Evolutionary conservation across 1,284 basidiomycete species (phyloP).

Genomic region (Gomphus bonarii): DNA sequence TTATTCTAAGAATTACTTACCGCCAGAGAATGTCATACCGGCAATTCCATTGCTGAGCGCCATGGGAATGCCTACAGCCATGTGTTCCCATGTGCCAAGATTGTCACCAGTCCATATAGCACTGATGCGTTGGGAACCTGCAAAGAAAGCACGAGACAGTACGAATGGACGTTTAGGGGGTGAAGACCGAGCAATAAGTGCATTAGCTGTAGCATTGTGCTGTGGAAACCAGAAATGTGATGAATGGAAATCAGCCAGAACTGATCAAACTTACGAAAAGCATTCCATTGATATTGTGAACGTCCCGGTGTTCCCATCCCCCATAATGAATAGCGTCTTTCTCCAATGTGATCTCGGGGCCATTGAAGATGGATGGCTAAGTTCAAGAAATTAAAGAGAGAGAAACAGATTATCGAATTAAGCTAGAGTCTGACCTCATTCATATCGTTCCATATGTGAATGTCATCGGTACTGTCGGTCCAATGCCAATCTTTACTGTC

Average conservation of each 20-base stretch:
- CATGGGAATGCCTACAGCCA: conserved; percentile 92
- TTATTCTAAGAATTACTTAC: conserved; percentile 34
- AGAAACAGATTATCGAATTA: background rate
- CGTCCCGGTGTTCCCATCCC: conserved; percentile 96
- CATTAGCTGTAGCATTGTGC: conserved; percentile 84
- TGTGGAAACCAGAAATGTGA: conserved; percentile 21
- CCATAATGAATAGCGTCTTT: conserved; percentile 87
- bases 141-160: conserved; percentile 89
- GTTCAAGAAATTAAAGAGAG: conserved; percentile 9
- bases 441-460: conserved; percentile 99
- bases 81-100: conserved; percentile 95
- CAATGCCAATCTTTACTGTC: conserved; percentile 50
- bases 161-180: conserved; percentile 85
- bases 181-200: conserved; percentile 66
- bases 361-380: conserved; percentile 94
- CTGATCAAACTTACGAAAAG: conserved; percentile 45
- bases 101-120: conserved; percentile 99
- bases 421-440: conserved; percentile 63
- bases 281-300: conserved; percentile 93
- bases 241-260: conserved; percentile 9
- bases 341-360: conserved; percentile 96
- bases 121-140: conserved; percentile 91
- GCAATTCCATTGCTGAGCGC: conserved; percentile 83
- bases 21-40: conserved; percentile 91
- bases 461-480: conserved; percentile 67